Conservation (phyloP, 805 yeast species). For the Wickerhamiella occidentalis region DNA sequence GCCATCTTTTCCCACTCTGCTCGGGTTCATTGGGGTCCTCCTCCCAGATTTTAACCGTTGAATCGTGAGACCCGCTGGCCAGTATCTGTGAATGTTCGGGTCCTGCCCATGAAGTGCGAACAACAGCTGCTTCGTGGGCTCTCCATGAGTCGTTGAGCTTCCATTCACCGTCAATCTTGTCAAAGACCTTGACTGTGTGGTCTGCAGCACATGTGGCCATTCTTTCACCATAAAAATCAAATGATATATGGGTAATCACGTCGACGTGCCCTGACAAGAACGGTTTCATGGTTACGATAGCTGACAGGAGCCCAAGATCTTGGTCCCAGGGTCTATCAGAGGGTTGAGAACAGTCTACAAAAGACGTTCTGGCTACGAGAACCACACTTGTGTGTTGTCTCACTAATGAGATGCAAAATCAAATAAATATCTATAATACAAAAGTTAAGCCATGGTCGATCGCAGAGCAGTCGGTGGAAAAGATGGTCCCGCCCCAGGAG, state of each 20-base stretch:
- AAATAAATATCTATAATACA: not conserved
- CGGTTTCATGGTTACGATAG: conserved; percentile 39
- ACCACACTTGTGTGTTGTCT: too few species aligned
- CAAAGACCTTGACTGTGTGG: conserved; percentile 84
- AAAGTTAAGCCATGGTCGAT: too few species aligned
- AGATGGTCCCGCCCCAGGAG: too few species aligned
- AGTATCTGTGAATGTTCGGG: conserved; percentile 85
- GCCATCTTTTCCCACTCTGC: conserved; percentile 79
- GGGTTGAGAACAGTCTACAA: too few species aligned
- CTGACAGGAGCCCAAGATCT: not conserved
- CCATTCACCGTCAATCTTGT: conserved; percentile 59
- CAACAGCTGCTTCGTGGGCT: conserved; percentile 85
- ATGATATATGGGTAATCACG: conserved; percentile 76
- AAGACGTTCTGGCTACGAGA: too few species aligned
- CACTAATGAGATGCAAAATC: not conserved
- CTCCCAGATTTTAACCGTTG: conserved; percentile 83
- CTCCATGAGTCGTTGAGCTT: conserved; percentile 79
- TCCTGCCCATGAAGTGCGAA: conserved; percentile 80
- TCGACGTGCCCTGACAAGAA: conserved; percentile 89
- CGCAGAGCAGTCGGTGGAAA: too few species aligned
- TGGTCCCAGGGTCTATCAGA: not conserved
- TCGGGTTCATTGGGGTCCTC: conserved; percentile 68
- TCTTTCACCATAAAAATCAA: conserved; percentile 81
- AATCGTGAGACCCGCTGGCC: conserved; percentile 82
- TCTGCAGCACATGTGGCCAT: conserved; percentile 93